Base-by-base conservation (phyloP, 164 flowering plant genomes). In the Cinnamomum micranthum region DNA sequence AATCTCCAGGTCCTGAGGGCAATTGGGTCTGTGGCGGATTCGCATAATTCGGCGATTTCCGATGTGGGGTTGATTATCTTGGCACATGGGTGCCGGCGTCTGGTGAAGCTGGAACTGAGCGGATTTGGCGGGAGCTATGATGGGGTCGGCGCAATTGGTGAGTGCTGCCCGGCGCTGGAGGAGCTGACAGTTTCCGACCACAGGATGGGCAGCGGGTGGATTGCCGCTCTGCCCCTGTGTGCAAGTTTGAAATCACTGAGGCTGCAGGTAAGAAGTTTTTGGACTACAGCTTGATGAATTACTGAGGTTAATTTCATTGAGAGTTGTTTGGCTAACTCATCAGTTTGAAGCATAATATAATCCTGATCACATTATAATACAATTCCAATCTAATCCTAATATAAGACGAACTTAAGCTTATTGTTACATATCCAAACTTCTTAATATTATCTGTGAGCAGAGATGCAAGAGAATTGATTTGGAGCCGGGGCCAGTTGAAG, bases 101-200 rank as follows among this genome's bases (percentile, higher is more conserved):
- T 96, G 77, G 91, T 92, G 78, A 93, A 90, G 89, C 88, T 96
- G 67, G 98, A 93, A 85, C 77, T 96, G 70, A 75, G 78, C 71
- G 94, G 98, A 23, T 96, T 97, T 74, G 93, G 89, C 76, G 99
- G 99, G 71, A 91, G 97, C 71, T 92, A 91, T 77, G 98, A 88
- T 65, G 99, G 99, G 84, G 86, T 94, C 47, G 89, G 86, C 71
- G 97, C 97, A 0, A 91, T 95, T 70, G 98, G 97, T 0, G 88
- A 90, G 76, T 90, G 98, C 67, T 95, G 99, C 75, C 87, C 83
- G 17, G 92, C 94, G 99, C 78, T 94, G 68, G 98, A 94, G 80
- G 98, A 96, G 77, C 77, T 93, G 77, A 89, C 90, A 15, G 64
- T 96, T 14, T 80, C 75, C 75, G 83, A 89, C 70, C 95, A 92